Base-by-base conservation (phyloP, 495 filamentous ascomycete species). In the Coniosporium apollinis region DNA sequence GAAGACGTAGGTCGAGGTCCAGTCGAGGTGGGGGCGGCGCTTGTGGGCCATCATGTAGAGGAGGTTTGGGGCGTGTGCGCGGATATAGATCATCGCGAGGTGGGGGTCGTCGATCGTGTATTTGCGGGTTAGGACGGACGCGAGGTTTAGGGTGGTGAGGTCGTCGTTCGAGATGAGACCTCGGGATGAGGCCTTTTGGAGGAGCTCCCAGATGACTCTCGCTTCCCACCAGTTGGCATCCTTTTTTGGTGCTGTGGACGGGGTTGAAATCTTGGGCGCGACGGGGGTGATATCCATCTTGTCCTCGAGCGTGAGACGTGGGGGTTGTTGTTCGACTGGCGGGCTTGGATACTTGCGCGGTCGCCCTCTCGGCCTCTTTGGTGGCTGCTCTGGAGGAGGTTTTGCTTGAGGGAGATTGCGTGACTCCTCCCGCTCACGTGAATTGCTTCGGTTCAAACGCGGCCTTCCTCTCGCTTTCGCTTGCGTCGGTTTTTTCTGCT, bases 171-270 rank as follows among this genome's bases (percentile, higher is more conserved):
- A 33, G 8, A 49, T 22, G 5, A 33, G 34, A 29, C 37, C 30
- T 10, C 41, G 37, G 10, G 42, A 39, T 4, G 44, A 22, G 9
- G 43, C 39, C 22, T 40, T 46, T 25, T 46, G 47, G 32, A 49
- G 46, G 20, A 49, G 41, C 13, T 49, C 47, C 31, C 38, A 50
- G 8, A 50, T 32, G 3, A 35, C 31, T 3, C 36, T 21, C 9
- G 47, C 44, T 34, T 47, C 36, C 47, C 47, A 50, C 47, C 47
- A 50, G 17, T 42, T 47, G 10, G 44, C 37, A 31, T 50, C 44
- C 18, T 50, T 50, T 31, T 33, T 42, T 5, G 44, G 44, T 50
- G 21, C 39, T 47, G 36, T 50, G 43, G 28, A 49, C 47, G 7
- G 38, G 26, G n/a, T 39, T 33, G 13, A 34, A 34, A 10, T 22